phyloP scores from a whole-genome alignment of 192 early-diverging fungal genomes.

The Nowakowskiella sp. region DNA sequence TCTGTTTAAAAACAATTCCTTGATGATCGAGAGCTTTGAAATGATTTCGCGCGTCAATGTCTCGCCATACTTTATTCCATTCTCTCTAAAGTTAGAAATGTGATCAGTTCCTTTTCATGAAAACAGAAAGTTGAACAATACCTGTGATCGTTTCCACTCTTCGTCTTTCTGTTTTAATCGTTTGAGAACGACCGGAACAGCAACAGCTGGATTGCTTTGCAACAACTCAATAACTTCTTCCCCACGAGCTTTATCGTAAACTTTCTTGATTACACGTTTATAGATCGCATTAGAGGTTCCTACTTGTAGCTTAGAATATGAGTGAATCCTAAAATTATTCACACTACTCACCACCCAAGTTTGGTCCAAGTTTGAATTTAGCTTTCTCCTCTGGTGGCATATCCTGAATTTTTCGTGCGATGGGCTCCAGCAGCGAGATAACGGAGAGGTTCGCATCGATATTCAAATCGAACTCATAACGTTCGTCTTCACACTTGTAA shows the following conservation, averaged over 20 bases:
- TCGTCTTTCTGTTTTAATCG: constrained; percentile 98
- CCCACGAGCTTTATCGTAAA: constrained; percentile 84
- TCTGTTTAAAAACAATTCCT: constrained; percentile 78
- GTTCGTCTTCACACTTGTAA: constrained; percentile 92
- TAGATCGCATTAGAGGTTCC: constrained; percentile 76
- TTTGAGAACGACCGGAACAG: constrained; percentile 88
- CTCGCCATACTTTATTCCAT: constrained; percentile 96
- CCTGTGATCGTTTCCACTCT: constrained; percentile 87
- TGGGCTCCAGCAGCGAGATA: constrained; percentile 84
- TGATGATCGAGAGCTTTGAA: constrained; percentile 93
- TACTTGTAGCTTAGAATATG: too few relatives aligned
- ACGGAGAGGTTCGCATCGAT: constrained; percentile 88
- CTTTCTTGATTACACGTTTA: constrained; percentile 86
- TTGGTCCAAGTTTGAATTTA: constrained; percentile 63
- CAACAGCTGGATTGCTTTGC: constrained; percentile 82
- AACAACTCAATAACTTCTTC: constrained; percentile 85
- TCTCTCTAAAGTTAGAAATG: constrained; percentile 69
- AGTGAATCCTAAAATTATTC: too few relatives aligned
- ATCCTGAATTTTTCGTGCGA: constrained; percentile 71
- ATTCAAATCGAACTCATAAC: constrained; percentile 95
- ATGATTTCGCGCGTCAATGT: constrained; percentile 87
- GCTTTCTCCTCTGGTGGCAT: constrained; percentile 74
- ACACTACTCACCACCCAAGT: constrained; percentile 69
- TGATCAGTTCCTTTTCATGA: too few relatives aligned
- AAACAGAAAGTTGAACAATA: too few relatives aligned